These are phyloP conservation scores for Digitaria exilis DNA, from an alignment of 202 grass and related monocot genomes.

Conservation along the genomic window DNA sequence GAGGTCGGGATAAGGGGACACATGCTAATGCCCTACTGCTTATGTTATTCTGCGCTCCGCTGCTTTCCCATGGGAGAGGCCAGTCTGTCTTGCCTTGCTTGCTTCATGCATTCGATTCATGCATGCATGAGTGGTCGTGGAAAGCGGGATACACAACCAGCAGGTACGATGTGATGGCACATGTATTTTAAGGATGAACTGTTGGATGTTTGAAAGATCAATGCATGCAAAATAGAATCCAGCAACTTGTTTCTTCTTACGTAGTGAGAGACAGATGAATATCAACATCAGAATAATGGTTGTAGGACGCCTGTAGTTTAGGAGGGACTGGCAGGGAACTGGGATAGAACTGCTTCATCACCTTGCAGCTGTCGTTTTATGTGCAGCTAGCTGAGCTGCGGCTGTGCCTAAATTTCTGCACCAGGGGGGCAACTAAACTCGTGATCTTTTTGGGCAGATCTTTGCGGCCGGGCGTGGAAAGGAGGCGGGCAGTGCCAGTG, in stretches of 20 bases:
- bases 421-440: conserved; percentile 26
- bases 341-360: neutral
- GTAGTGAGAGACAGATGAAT: too few relatives aligned
- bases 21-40: conserved; percentile 48
- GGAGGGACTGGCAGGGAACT: neutral
- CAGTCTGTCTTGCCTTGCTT: conserved; percentile 46
- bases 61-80: conserved; percentile 50
- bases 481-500: conserved; percentile 16
- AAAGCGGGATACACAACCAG: too few relatives aligned
- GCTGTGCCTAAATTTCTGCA: conserved; percentile 49
- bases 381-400: neutral
- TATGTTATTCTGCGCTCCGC: conserved; percentile 47
- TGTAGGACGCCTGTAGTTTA: neutral
- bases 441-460: conserved; percentile 60
- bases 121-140: conserved; percentile 27
- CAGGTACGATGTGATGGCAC: neutral
- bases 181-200: too few relatives aligned
- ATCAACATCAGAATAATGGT: too few relatives aligned
- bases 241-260: too few relatives aligned
- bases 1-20: conserved; percentile 50
- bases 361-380: conserved; percentile 3
- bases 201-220: too few relatives aligned
- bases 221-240: too few relatives aligned
- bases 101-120: conserved; percentile 34
- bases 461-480: conserved; percentile 19